Percentiles rank a stretch among this genome's conserved stretches.
Evolutionary conservation across 2,329 filamentous ascomycete genomes (phyloP).

Genomic region (Colletotrichum chlorophyti): DNA sequence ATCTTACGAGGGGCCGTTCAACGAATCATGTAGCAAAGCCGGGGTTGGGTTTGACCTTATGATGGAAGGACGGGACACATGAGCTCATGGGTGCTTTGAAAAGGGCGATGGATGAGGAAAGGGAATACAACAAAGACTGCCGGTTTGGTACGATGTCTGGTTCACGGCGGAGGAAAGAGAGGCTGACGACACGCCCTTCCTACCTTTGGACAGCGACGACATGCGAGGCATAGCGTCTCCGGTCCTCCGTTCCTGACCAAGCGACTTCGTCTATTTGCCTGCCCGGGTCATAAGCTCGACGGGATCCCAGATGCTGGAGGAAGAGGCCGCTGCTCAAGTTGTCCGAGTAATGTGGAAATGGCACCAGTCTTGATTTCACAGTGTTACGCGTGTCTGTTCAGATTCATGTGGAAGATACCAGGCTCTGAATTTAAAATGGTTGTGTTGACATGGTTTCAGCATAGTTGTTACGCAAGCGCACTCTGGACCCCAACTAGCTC

Average conservation of each 20-base stretch:
- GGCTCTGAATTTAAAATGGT: neutral
- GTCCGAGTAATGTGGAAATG: constrained; percentile 18
- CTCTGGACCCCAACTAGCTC: no score
- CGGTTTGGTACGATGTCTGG: neutral
- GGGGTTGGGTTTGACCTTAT: no score
- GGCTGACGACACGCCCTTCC: constrained; percentile 15
- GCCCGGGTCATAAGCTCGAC: no score
- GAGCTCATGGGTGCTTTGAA: constrained; percentile 15
- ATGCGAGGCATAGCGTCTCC: no score
- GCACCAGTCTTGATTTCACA: neutral
- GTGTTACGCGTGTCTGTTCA: neutral
- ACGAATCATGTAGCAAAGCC: constrained; percentile 1
- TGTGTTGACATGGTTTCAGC: no score
- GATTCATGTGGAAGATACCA: neutral
- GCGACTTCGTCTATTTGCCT: no score
- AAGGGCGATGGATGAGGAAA: constrained; percentile 9
- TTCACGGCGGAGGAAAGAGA: neutral
- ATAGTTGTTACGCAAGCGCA: no score
- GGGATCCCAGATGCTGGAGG: constrained; percentile 9
- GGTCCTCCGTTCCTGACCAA: constrained; percentile 12
- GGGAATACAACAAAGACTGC: neutral
- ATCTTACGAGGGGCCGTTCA: constrained; percentile 1
- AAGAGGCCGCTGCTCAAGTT: constrained; percentile 15
- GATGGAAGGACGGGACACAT: neutral
- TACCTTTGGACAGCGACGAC: no score